These are phyloP conservation scores for Pulveroboletus sp. DNA, from an alignment of 768 basidiomycete species.

Conservation along the genomic window DNA sequence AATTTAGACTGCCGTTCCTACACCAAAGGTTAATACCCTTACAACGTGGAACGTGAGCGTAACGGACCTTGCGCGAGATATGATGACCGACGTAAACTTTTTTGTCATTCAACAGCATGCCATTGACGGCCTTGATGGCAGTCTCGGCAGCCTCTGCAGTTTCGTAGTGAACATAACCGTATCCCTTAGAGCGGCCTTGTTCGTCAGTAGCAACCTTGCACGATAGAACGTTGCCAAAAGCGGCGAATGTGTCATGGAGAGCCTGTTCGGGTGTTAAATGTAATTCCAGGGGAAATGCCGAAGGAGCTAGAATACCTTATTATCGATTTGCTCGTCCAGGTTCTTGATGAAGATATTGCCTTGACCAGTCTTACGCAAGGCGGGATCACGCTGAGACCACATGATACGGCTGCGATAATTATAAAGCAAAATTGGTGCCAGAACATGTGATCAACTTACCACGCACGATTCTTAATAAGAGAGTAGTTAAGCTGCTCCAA, in stretches of 20 bases:
- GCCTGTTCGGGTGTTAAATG: constrained; percentile 48
- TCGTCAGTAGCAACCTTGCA: constrained; percentile 99
- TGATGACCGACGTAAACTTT: constrained; percentile 98
- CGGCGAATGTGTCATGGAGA: constrained; percentile 98
- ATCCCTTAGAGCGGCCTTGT: constrained; percentile 92
- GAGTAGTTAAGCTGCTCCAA: constrained; percentile 99
- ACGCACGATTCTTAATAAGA: constrained; percentile 95
- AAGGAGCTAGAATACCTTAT: constrained; percentile 57
- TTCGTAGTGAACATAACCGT: constrained; percentile 99
- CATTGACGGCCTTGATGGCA: constrained; percentile 98
- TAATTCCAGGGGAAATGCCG: background rate
- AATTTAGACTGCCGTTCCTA: constrained; percentile 97
- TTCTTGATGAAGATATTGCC: constrained; percentile 99
- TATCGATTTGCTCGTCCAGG: constrained; percentile 93
- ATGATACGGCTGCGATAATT: constrained; percentile 79
- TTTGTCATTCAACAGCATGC: constrained; percentile 99
- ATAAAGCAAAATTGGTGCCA: background rate
- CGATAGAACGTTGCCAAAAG: constrained; percentile 96
- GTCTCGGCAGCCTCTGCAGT: constrained; percentile 92
- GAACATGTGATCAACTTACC: constrained; percentile 45
- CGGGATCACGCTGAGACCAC: constrained; percentile 99
- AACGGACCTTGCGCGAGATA: constrained; percentile 85
- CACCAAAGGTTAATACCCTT: background rate
- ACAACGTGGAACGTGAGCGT: too few species aligned
- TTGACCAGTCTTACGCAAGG: constrained; percentile 97